phyloP scores from a whole-genome alignment of 23 red algal species.

The Cyanidium caldarium region DNA sequence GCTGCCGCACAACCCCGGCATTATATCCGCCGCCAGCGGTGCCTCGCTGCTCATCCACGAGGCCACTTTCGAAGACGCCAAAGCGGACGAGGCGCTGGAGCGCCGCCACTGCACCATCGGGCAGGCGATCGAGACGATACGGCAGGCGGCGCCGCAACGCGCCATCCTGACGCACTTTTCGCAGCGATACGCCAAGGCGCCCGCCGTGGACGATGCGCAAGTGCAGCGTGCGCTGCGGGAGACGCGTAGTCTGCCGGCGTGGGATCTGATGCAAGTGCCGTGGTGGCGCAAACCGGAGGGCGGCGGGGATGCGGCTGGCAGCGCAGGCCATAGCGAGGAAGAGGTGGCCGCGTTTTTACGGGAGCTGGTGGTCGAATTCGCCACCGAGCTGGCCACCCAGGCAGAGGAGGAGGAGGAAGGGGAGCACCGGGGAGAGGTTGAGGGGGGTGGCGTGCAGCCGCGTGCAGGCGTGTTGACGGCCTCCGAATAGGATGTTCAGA shows the following conservation, averaged over 20 bases:
- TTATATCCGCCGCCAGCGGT: slow-evolving; percentile 26
- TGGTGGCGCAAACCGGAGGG: not conserved
- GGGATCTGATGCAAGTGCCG: not conserved
- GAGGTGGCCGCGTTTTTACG: not conserved
- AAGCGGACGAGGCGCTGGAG: slow-evolving; percentile 30
- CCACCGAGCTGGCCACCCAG: not conserved
- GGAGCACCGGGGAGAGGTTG: no score
- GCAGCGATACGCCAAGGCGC: slow-evolving; percentile 73
- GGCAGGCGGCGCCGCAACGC: slow-evolving; percentile 40
- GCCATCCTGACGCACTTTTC: slow-evolving; percentile 95
- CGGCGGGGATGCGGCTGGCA: not conserved
- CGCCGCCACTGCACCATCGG: slow-evolving; percentile 62
- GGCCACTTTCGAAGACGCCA: slow-evolving; percentile 59
- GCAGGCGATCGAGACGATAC: slow-evolving; percentile 58
- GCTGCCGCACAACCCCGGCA: slow-evolving; percentile 34
- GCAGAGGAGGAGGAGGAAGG: no score
- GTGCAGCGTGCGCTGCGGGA: not conserved
- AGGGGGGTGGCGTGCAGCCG: no score
- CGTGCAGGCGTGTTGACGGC: no score
- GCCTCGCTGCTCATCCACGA: slow-evolving; percentile 68
- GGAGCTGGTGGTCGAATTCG: not conserved
- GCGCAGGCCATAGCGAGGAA: not conserved
- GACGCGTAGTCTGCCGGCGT: not conserved
- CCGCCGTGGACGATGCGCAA: slow-evolving; percentile 21
- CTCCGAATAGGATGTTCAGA: no score